phyloP scores from a whole-genome alignment of 257 asterid species.

The Solanum medicagineum region DNA sequence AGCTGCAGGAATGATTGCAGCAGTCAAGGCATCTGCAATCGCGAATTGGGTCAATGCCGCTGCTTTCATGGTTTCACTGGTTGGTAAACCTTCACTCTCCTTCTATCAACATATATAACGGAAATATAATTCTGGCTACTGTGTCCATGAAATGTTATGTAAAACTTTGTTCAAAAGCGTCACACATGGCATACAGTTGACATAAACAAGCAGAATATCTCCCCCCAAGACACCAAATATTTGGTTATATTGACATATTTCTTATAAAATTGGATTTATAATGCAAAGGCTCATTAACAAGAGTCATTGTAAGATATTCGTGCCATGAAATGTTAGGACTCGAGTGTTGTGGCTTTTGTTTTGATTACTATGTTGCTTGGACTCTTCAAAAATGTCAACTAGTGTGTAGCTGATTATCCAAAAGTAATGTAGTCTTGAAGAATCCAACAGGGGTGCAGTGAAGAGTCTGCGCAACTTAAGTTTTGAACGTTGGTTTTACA shows the following conservation, averaged over 20 bases:
- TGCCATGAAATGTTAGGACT: not conserved
- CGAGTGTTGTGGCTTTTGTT: not conserved
- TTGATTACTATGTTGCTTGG: too few species aligned
- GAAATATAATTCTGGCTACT: not conserved
- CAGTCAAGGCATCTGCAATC: slow-evolving; percentile 81
- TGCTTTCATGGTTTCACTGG: slow-evolving; percentile 96
- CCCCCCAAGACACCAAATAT: not conserved
- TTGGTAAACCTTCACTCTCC: slow-evolving; percentile 16
- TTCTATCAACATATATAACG: not conserved
- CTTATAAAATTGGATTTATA: not conserved
- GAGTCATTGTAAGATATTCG: not conserved
- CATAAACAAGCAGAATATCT: not conserved
- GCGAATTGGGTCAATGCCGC: slow-evolving; percentile 71
- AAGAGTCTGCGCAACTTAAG: too few species aligned
- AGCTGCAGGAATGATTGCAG: slow-evolving; percentile 74
- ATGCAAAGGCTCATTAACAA: not conserved
- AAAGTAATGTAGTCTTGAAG: too few species aligned
- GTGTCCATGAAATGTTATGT: not conserved
- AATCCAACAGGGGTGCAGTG: too few species aligned
- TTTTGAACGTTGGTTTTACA: not conserved
- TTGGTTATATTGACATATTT: not conserved
- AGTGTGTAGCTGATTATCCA: too few species aligned
- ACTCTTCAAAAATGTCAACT: too few species aligned
- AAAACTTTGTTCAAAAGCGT: not conserved
- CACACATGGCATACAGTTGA: not conserved